Conservation (phyloP, 129 eudicot species). For the Lactuca sativa region DNA sequence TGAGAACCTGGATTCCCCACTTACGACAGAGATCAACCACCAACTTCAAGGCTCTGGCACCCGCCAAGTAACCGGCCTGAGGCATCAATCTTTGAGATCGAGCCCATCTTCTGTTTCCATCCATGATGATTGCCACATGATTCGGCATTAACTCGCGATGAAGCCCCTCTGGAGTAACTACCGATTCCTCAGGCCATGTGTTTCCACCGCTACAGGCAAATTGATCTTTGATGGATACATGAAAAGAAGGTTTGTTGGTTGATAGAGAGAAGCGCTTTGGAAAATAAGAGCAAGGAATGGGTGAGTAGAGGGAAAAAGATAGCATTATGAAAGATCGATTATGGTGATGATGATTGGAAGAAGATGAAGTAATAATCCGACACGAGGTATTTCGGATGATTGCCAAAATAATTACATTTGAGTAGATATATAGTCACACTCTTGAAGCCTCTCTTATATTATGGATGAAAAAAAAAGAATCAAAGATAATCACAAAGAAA, state of each 20-base stretch:
- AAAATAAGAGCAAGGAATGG: not conserved
- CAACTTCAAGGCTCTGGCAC: conserved; percentile 37
- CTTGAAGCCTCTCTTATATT: too few relatives aligned
- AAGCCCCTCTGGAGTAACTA: conserved; percentile 31
- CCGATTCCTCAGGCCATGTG: conserved; percentile 1
- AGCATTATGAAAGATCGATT: not conserved
- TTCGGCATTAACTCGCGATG: conserved; percentile 52
- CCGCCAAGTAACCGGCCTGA: conserved; percentile 58
- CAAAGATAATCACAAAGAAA: too few relatives aligned
- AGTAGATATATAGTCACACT: too few relatives aligned
- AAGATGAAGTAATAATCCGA: not conserved
- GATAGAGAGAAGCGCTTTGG: conserved; percentile 6
- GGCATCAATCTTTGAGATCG: conserved; percentile 40
- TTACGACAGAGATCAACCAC: conserved; percentile 45
- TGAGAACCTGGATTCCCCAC: conserved; percentile 60
- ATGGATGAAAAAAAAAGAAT: too few relatives aligned
- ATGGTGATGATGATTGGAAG: not conserved
- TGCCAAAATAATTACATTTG: too few relatives aligned
- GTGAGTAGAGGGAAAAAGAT: conserved; percentile 1
- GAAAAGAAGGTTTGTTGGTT: conserved; percentile 3
- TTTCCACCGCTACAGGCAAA: not conserved
- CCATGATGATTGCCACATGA: conserved; percentile 71
- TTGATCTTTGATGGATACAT: conserved; percentile 3
- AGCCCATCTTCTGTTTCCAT: conserved; percentile 81
- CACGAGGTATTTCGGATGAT: not conserved